Evolutionary conservation across 2,329 filamentous ascomycete genomes (phyloP), one percentile per base, ranked within the genome.

Genomic region (Dichotomopilus funicola): DNA sequence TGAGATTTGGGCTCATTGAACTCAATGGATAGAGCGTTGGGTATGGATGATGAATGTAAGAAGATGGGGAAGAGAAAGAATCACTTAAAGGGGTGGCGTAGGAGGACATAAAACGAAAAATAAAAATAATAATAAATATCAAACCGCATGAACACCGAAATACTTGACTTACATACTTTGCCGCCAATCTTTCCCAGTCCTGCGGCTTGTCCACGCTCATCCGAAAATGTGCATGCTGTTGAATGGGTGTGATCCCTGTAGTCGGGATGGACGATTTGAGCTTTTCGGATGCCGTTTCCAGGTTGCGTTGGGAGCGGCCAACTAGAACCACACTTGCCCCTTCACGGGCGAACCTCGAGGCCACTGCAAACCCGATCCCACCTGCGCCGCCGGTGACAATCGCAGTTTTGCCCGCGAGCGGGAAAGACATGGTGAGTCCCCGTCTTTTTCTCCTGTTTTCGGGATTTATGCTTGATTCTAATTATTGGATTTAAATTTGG

Each of bases 321-420:
- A 8, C 51, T 1, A 90, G 75, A 12, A 84, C 78, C 1, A 64
- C 54, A 33, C n/a, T 53, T 43, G 62, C 57, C 40, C 60, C 86
- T 56, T 84, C 77, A 51, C 67, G 65, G 19, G 86, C 81, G 65
- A 91, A 87, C n/a, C 79, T 75, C 40, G 73, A 69, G 8, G 87
- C 86, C 53, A 91, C 86, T 51, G 82, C 80, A 43, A 77, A 74
- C 45, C 88, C 88, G 62, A 91, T 89, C 52, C 85, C 82, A 19
- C 85, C 82, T 44, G 85, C 86, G 19, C 79, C 87, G 48, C 88
- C 88, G 2, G 87, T 87, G 51, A 91, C 75, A 65, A 88, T 74
- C 67, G 75, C 79, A 57, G 73, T 75, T 59, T 78, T 78, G 55
- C 77, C 76, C 43, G 64, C 64, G 54, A 82, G 69, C 50, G 68